These are phyloP conservation scores for Dipodascus albidus DNA, from an alignment of 805 yeast genomes.

Conservation along the genomic window DNA sequence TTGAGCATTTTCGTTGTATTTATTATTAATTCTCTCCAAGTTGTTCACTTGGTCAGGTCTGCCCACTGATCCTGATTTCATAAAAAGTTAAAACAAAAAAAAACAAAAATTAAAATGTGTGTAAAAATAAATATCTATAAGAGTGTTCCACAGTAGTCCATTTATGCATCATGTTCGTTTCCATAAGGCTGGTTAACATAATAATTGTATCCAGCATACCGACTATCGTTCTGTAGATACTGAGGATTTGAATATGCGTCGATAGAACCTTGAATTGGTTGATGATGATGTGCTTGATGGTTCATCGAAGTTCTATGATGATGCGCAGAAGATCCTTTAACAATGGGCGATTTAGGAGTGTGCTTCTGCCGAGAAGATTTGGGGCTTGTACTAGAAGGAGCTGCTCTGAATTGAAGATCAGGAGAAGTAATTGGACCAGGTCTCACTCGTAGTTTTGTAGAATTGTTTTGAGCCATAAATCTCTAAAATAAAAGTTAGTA, in stretches of 20 bases:
- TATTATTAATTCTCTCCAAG: too few relatives aligned
- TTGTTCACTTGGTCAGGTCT: too few relatives aligned
- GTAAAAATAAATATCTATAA: neutral
- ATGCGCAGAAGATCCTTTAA: neutral
- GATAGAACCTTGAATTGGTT: neutral
- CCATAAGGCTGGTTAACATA: neutral
- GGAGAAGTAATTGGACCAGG: constrained; percentile 23
- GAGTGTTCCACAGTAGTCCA: too few relatives aligned
- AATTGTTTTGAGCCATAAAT: constrained; percentile 15
- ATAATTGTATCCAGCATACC: neutral
- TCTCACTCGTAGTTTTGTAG: constrained; percentile 15
- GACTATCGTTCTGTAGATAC: neutral
- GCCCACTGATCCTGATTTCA: too few relatives aligned
- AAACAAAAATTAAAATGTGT: too few relatives aligned
- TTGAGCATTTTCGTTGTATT: too few relatives aligned
- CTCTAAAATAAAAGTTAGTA: constrained; percentile 5
- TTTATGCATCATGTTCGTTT: neutral
- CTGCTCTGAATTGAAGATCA: neutral
- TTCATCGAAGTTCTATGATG: neutral
- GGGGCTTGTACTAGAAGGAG: neutral
- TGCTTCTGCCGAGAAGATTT: neutral
- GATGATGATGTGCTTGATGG: neutral
- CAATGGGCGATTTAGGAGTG: neutral
- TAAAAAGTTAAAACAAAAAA: too few relatives aligned
- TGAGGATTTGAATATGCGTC: neutral